Percentiles rank a stretch among this genome's conserved stretches.
phyloP scores from a whole-genome alignment of 1,139 yeast species.

The Debaryomycetaceae sp. region DNA sequence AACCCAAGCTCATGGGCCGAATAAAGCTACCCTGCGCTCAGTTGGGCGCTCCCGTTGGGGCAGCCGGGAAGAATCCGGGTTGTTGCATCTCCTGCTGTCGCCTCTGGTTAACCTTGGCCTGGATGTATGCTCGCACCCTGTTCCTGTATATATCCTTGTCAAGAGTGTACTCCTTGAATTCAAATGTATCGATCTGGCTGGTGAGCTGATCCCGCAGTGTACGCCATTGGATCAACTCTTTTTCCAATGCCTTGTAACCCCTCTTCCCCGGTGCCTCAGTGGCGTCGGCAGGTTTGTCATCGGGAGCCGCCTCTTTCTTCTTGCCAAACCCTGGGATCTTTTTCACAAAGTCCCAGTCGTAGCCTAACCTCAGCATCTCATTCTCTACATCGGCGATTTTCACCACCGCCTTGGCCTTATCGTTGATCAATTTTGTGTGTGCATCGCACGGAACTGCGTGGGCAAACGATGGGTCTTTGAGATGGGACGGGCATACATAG shows the following conservation, averaged over 20 bases:
- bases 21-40: no score
- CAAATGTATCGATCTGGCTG: conserved; percentile 20
- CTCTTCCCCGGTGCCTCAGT: conserved; percentile 11
- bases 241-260: conserved; percentile 21
- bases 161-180: conserved; percentile 46
- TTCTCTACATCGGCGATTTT: conserved; percentile 32
- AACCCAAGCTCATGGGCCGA: no score
- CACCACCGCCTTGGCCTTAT: conserved; percentile 33
- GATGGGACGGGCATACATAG: conserved; percentile 63
- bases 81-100: conserved; percentile 37
- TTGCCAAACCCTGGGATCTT: conserved; percentile 13
- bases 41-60: conserved; percentile 37
- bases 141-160: conserved; percentile 50
- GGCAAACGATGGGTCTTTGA: conserved; percentile 61
- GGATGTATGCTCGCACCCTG: conserved; percentile 41
- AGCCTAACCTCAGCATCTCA: conserved; percentile 16
- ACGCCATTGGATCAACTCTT: conserved; percentile 12
- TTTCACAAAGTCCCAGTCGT: conserved; percentile 11
- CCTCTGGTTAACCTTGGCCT: conserved; percentile 34
- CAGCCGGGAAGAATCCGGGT: conserved; percentile 54
- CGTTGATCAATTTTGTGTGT: conserved; percentile 39
- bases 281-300: conserved; percentile 12
- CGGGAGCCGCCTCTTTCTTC: conserved; percentile 1
- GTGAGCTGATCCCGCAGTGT: conserved; percentile 13
- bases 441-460: conserved; percentile 44